Conservation (phyloP, 371 early-diverging fungal genomes). For the Scutellospora calospora region DNA sequence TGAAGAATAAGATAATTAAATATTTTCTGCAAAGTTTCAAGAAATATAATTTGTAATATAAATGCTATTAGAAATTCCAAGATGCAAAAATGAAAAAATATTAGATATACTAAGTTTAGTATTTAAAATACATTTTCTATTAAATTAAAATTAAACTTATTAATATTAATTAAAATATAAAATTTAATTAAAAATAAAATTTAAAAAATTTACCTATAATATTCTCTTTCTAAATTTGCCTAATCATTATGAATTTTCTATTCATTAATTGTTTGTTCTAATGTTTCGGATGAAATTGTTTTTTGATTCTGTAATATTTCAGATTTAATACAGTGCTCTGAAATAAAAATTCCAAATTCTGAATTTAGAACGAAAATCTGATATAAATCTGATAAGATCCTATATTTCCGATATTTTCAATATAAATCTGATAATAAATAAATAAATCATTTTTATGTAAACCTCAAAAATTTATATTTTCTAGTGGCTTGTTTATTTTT, state of each 20-base stretch:
- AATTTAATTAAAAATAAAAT: background rate
- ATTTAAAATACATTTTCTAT: background rate
- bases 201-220: slow-evolving; percentile 11
- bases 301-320: too few relatives aligned
- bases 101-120: background rate
- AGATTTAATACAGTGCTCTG: too few relatives aligned
- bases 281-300: too few relatives aligned
- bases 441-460: too few relatives aligned
- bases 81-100: background rate
- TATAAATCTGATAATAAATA: too few relatives aligned
- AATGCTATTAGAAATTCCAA: background rate
- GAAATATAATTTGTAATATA: background rate
- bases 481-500: too few relatives aligned
- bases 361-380: too few relatives aligned
- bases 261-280: background rate
- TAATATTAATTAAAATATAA: background rate
- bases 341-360: too few relatives aligned
- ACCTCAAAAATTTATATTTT: too few relatives aligned
- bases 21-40: background rate
- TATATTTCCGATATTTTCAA: too few relatives aligned
- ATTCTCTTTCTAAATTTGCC: slow-evolving; percentile 1
- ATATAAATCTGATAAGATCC: too few relatives aligned
- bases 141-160: background rate
- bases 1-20: background rate
- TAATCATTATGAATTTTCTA: background rate